Evolutionary conservation across 148 eudicot genomes (phyloP), one percentile per base, ranked within the genome.

Genomic region (Vaccinium vitisidaea): DNA sequence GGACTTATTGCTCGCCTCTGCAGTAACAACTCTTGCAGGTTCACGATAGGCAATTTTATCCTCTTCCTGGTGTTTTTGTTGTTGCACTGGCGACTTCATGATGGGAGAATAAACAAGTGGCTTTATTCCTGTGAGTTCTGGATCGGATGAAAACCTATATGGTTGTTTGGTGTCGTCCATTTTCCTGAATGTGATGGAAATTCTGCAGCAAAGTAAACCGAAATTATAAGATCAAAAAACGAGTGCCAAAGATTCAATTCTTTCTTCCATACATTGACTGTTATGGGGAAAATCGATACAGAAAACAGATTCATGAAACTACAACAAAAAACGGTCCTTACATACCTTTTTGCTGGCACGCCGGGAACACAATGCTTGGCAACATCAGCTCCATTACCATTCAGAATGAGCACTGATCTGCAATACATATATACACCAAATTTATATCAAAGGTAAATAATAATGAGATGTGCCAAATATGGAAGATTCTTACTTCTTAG

Each of bases 311-410:
- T 5, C 63, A 58, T 18, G 16, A 58, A 11, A 5, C n/a, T 8
- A 71, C 3, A 3, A 71, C 53, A 30, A 50, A 59, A 86, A 46
- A 50, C 4, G 32, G n/a, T 32, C 13, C 2, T 9, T 49, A 3
- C 19, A 27, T 82, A 91, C 94, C 93, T 90, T 88, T 85, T 91
- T 15, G 90, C 85, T 1, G 92, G 91, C 55, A 91, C 95, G n/a
- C 89, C 90, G 21, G 95, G 95, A 85, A 92, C 86, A 80, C 93
- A 91, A 48, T 92, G 92, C 58, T 92, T 92, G 27, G 92, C 91
- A 9, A 91, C 70, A 74, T 91, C 95, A 58, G 95, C 95, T 52
- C 93, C 95, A 71, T 91, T 92, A 5, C 95, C 92, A 5, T 86
- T 90, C 48, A 92, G 84, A 84, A 91, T 86, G 49, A 92, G 91